phyloP scores from a whole-genome alignment of 2,329 filamentous ascomycete species.

The Monilinia aucupariae region DNA sequence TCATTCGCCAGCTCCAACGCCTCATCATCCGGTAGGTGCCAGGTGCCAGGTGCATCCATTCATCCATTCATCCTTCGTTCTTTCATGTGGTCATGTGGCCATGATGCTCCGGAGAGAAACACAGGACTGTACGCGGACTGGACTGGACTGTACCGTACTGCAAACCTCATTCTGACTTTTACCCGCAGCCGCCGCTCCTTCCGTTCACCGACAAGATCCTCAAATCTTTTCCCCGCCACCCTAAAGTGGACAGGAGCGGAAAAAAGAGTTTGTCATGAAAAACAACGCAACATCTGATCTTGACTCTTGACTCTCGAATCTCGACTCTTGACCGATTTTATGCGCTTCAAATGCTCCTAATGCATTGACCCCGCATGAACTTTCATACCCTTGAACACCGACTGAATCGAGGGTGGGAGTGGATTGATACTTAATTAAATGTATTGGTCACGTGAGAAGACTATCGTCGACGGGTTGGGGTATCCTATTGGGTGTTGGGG shows the following conservation, averaged over 20 bases:
- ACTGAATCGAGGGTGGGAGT: background rate
- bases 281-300: constrained; percentile 10
- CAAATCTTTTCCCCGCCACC: background rate
- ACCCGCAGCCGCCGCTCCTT: constrained; percentile 3
- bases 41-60: background rate
- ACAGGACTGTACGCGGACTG: no score
- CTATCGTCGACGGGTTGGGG: background rate
- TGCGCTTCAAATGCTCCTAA: constrained; percentile 9
- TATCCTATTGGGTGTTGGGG: background rate
- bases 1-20: constrained; percentile 3
- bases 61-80: background rate
- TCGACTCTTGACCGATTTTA: constrained; percentile 15
- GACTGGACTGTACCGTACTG: no score
- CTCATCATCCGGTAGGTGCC: constrained; percentile 1
- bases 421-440: background rate
- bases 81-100: constrained; percentile 8
- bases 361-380: constrained; percentile 7
- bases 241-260: constrained; percentile 11
- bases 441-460: background rate
- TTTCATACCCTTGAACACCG: constrained; percentile 9
- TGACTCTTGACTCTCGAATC: background rate
- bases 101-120: no score
- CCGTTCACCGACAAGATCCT: constrained; percentile 13
- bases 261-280: constrained; percentile 12
- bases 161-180: background rate